A percentile compares a stretch with the other conserved stretches of the same genome.
phyloP scores from a whole-genome alignment of 257 asterid species.

The Solanum arcanum region DNA sequence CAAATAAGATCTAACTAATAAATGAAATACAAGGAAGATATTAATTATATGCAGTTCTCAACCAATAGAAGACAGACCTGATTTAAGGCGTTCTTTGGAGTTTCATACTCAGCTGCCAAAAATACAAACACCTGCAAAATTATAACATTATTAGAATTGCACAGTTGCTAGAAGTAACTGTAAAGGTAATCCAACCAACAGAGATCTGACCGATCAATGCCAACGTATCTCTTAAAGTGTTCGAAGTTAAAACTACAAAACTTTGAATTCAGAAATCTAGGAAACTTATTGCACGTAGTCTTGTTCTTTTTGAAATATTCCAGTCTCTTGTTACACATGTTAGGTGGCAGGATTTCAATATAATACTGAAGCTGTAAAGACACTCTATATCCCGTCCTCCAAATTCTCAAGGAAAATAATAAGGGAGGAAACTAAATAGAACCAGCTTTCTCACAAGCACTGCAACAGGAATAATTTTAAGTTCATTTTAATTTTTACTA shows the following conservation, averaged over 20 bases:
- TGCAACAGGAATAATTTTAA: not conserved
- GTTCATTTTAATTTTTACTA: not conserved
- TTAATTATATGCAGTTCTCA: not conserved
- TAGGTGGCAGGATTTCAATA: not conserved
- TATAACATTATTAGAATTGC: not conserved
- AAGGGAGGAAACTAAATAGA: not conserved
- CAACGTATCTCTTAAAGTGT: not conserved
- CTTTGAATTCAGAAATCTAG: not conserved
- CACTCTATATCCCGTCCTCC: not conserved
- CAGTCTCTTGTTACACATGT: not conserved
- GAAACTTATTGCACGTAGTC: not conserved
- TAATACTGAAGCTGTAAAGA: not conserved
- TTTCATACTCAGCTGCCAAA: conserved; percentile 88
- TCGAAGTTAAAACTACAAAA: not conserved
- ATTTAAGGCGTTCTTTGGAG: conserved; percentile 69
- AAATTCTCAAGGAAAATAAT: not conserved
- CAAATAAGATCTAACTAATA: not conserved
- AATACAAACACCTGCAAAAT: conserved; percentile 85
- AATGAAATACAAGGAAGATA: not conserved
- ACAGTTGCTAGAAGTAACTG: too few species aligned
- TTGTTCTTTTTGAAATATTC: not conserved
- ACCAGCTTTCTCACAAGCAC: not conserved
- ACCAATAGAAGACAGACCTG: conserved; percentile 38
- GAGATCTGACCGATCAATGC: not conserved
- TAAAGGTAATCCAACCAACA: not conserved